Conservation (phyloP, 345 rosid genomes). For the Citrus cavaleriei region DNA sequence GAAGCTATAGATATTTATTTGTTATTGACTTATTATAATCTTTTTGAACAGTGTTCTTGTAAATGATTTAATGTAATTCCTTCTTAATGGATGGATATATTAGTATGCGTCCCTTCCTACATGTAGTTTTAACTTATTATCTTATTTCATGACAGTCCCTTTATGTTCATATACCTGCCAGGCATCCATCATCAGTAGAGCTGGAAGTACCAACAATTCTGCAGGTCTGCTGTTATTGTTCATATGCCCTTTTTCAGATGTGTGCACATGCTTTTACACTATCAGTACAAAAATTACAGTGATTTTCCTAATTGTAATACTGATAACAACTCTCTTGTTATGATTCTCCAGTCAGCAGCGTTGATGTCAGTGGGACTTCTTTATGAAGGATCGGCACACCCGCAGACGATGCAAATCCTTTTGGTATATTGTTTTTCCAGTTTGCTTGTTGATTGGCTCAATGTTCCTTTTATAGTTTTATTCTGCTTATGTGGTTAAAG, state of each 20-base stretch:
- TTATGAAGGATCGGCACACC: slow-evolving; percentile 95
- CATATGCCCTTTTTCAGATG: neutral
- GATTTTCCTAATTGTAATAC: neutral
- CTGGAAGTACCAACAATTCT: slow-evolving; percentile 86
- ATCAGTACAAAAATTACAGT: neutral
- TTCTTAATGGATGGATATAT: neutral
- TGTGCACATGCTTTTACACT: neutral
- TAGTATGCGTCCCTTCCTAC: neutral
- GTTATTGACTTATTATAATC: neutral
- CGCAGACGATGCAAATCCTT: slow-evolving; percentile 77
- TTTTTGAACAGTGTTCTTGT: neutral
- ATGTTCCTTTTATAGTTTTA: neutral
- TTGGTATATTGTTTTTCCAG: slow-evolving; percentile 43
- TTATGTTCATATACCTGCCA: slow-evolving; percentile 84
- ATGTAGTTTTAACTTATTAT: slow-evolving; percentile 16
- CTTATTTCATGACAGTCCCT: slow-evolving; percentile 57
- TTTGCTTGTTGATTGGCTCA: neutral
- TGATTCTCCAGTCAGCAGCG: slow-evolving; percentile 74
- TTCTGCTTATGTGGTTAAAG: neutral
- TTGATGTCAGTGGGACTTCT: slow-evolving; percentile 88
- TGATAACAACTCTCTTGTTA: slow-evolving; percentile 12
- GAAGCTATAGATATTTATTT: neutral
- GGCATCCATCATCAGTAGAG: slow-evolving; percentile 75
- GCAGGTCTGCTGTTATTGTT: slow-evolving; percentile 49
- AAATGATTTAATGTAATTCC: neutral